Base-by-base conservation (phyloP, 2,329 filamentous ascomycete genomes). In the Rhinocladiella similis region DNA sequence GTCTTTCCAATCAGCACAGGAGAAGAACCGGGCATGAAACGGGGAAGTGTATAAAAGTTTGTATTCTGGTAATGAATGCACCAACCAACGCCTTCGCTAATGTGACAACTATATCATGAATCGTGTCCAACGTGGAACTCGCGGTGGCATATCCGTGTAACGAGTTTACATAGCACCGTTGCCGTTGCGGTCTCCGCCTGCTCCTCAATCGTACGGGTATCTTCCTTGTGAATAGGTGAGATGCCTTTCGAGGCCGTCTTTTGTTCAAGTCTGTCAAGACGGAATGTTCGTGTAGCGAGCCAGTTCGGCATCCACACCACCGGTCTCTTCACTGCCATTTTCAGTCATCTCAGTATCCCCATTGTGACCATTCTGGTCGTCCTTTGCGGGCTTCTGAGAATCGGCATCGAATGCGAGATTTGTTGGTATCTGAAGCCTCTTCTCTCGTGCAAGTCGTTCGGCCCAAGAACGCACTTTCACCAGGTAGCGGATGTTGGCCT, bases 401-500 rank as follows among this genome's bases (percentile, higher is more conserved):
- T 72, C 69, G n/a, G 79, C 71, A 25, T 75, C 76, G 47, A 79
- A 69, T 38, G 73, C 72, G 48, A 79, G 63, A 47, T 73, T 72
- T 22, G 76, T 74, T 12, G 77, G 77, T 12, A 79, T 66, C 53
- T 77, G 73, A 12, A 65, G 47, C 59, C 74, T 77, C 57, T 77
- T 78, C 48, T 77, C 73, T 36, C 75, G 69, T n/a, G 76, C 77
- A 59, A 77, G 76, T 41, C 74, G 67, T 72, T 97, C 93, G 9
- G 90, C 87, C 91, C 93, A 99, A 1, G 87, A 85, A 54, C 93
- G 84, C 69, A 96, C 82, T 67, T 87, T 87, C 39, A 96, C 86
- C 2, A 99, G 79, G 62, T 89, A 84, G 54, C 89, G 83, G 62
- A 99, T 90, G 22, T 90, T 88, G 12, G 92, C 88, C 71, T 96